These are phyloP conservation scores for Pseudocercospora vitis DNA, from an alignment of 2,329 filamentous ascomycete species.

Conservation along the genomic window DNA sequence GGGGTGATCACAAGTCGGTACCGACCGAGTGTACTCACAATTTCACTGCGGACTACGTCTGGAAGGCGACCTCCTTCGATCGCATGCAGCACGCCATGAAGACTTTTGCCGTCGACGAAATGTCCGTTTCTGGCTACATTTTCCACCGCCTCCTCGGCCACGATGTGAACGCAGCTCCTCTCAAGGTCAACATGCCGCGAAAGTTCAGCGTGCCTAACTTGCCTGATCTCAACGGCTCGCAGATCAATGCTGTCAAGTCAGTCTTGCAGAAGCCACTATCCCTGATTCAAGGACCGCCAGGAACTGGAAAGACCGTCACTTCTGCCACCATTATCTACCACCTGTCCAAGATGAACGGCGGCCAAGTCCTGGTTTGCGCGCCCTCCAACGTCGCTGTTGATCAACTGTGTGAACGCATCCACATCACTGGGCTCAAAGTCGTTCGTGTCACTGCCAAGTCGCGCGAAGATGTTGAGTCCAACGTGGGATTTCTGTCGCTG, in stretches of 20 bases:
- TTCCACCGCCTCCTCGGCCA: slow-evolving; percentile 96
- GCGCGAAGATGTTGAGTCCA: slow-evolving; percentile 97
- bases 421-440: slow-evolving; percentile 90
- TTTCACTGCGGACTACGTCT: slow-evolving; percentile 98
- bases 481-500: slow-evolving; percentile 89
- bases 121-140: slow-evolving; percentile 98
- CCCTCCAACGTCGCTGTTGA: slow-evolving; percentile 98
- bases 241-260: slow-evolving; percentile 93
- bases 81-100: slow-evolving; percentile 99
- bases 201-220: slow-evolving; percentile 95
- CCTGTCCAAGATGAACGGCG: slow-evolving; percentile 88
- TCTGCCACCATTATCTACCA: slow-evolving; percentile 99
- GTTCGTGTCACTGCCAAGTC: slow-evolving; percentile 98
- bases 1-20: slow-evolving; percentile 92
- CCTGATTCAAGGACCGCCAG: slow-evolving; percentile 93
- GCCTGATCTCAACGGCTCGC: slow-evolving; percentile 91
- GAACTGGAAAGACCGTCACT: slow-evolving; percentile 97
- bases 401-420: slow-evolving; percentile 95
- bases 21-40: slow-evolving; percentile 96
- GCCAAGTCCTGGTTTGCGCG: slow-evolving; percentile 92
- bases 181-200: slow-evolving; percentile 93
- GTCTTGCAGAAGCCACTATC: slow-evolving; percentile 91
- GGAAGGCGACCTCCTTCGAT: slow-evolving; percentile 99
- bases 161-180: slow-evolving; percentile 88
- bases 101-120: slow-evolving; percentile 95